Base-by-base conservation (phyloP, 805 yeast species). In the Candida awuae region DNA sequence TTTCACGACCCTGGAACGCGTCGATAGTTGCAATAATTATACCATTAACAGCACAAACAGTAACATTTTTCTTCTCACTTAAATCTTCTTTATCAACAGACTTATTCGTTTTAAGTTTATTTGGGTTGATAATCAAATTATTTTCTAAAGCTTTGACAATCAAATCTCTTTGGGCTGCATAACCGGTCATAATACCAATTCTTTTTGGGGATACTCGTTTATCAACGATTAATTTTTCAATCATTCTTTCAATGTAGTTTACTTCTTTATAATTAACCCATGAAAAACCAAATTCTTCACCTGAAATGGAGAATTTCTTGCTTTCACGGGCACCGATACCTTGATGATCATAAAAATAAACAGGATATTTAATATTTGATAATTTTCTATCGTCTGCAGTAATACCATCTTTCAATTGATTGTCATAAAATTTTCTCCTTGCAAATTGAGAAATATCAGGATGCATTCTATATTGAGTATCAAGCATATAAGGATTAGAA, bases 401-500 rank as follows among this genome's bases (percentile, higher is more conserved):
- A 19, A 81, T 70, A 51, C 90, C 90, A 59, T 87, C 94, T 31
- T 72, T 65, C 44, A 92, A 68, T 42, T 70, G 67, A 2, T 83
- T 78, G 13, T 73, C 58, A 54, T 92, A 92, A 54, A 92, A 92
- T 50, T 80, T 79, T 7, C 59, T 54, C 34, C 95, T 80, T 1
- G 98, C 96, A 58, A 92, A 92, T 37, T 54, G 63, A 26, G 96
- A 82, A 32, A 92, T 92, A 4, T 69, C 77, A 0, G 97, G 96
- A 58, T 92, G 95, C 98, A 92, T 90, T 65, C 98, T 90, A 56
- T 90, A 90, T 56, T 90, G 98, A 1, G 77, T 75, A 49, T 80
- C 78, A 50, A 81, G 67, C 85, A 80, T 76, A 46, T 73, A 76
- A 3, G 84, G 81, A 12, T 68, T 66, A 21, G 62, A 59, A 51